A percentile compares a stretch with the other conserved stretches of the same genome.
phyloP scores from a whole-genome alignment of 2,329 filamentous ascomycete genomes.

The Claviceps maximensis region DNA sequence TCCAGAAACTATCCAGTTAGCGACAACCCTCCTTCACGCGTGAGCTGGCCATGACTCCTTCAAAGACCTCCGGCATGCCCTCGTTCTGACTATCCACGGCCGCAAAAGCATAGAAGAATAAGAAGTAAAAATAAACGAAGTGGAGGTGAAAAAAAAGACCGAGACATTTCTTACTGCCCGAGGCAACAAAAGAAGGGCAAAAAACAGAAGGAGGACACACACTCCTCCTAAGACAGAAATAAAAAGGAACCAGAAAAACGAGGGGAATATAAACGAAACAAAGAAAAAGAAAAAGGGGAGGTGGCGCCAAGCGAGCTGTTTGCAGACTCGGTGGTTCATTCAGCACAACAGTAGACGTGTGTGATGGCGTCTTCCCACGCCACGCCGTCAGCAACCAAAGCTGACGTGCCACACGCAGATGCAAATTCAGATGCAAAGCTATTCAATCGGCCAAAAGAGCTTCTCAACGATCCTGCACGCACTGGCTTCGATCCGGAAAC shows the following conservation, averaged over 20 bases:
- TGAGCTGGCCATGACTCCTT: neutral
- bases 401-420: constrained; percentile 4
- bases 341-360: neutral
- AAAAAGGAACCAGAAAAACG: too few relatives aligned
- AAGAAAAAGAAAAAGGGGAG: neutral
- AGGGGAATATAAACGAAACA: neutral
- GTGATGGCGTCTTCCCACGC: constrained; percentile 5
- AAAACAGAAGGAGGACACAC: neutral
- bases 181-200: neutral
- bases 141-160: neutral
- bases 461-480: constrained; percentile 44
- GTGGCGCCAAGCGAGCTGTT: neutral
- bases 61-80: neutral
- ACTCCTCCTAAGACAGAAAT: too few relatives aligned
- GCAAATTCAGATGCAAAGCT: constrained; percentile 1
- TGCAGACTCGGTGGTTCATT: neutral
- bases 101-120: neutral
- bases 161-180: neutral
- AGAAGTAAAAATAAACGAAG: neutral
- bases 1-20: constrained; percentile 3
- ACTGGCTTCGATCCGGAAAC: constrained; percentile 51
- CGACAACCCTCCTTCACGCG: neutral
- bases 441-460: constrained; percentile 17
- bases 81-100: neutral
- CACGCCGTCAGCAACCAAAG: constrained; percentile 7